Base-by-base conservation (phyloP, 2,329 filamentous ascomycete genomes). In the Colletotrichum sp. region DNA sequence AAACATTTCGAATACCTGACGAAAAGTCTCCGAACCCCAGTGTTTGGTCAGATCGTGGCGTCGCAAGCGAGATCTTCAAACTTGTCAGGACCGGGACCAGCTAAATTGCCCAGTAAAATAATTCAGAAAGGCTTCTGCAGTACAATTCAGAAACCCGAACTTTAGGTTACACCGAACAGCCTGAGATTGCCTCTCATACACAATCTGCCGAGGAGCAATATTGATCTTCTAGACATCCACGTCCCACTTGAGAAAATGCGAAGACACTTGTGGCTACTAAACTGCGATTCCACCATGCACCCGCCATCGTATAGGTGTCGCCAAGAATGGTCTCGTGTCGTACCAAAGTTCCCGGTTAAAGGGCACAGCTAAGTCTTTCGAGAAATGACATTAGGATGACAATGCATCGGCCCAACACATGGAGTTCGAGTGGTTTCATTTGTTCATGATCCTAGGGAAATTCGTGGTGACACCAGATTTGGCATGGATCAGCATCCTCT, bases 31-130 rank as follows among this genome's bases (percentile, higher is more conserved):
- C n/a, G 44, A 22, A n/a, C 0, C n/a, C n/a, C n/a, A 52, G n/a
- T 22, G 6, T 22, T 22, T 52, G 44, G 10, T 13, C 10, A 52
- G 44, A 52, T 13, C 10, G n/a, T 22, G 44, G n/a, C n/a, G n/a
- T 22, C n/a, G 44, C n/a, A 52, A 52, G 44, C 44, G 44, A 52
- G 44, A 52, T 52, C 44, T 3, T 1, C 2, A 24, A 52, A 0
- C 5, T 52, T 52, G 44, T 12, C 0, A 52, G 7, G 44, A 13
- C 22, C 12, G 0, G n/a, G n/a, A 24, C 8, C 10, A 52, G 0
- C 13, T 22, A 24, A 12, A 52, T 52, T 18, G 3, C n/a, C n/a
- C 10, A 52, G n/a, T 13, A 22, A 13, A 52, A 22, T 22, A 22
- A 22, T 8, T 22, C n/a, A 22, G 44, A 24, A 13, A 52, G n/a